A percentile compares a stretch with the other conserved stretches of the same genome.
Evolutionary conservation across 1,139 yeast genomes (phyloP).

Genomic region (Zhuliangozyma parablackwelliae): DNA sequence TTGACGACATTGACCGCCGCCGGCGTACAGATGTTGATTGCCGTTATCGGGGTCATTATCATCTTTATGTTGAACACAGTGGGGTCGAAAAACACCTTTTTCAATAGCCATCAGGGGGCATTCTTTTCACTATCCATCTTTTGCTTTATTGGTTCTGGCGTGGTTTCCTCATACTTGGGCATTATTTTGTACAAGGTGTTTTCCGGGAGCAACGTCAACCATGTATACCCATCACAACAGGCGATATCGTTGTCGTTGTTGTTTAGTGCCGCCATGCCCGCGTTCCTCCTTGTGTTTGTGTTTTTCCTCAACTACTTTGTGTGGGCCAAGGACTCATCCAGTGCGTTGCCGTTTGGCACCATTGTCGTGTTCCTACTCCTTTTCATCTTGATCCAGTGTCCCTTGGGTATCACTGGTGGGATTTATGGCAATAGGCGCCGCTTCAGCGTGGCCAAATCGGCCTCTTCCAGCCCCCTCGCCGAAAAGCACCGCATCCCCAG

Average conservation of each 20-base stretch:
- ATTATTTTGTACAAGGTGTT: conserved; percentile 56
- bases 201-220: conserved; percentile 30
- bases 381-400: conserved; percentile 65
- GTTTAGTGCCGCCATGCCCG: conserved; percentile 63
- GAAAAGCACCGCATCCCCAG: neutral
- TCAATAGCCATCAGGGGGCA: conserved; percentile 62
- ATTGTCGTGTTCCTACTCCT: conserved; percentile 52
- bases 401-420: conserved; percentile 74
- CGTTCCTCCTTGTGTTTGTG: conserved; percentile 48
- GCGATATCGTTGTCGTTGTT: conserved; percentile 36
- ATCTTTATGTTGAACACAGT: conserved; percentile 51
- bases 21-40: conserved; percentile 69
- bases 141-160: conserved; percentile 65
- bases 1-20: conserved; percentile 62
- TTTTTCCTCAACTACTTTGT: conserved; percentile 61
- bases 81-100: conserved; percentile 22
- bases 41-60: conserved; percentile 56
- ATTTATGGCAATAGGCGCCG: conserved; percentile 44
- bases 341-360: conserved; percentile 75
- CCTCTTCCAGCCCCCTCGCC: neutral
- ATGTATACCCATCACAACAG: conserved; percentile 17
- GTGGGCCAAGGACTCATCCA: conserved; percentile 74
- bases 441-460: conserved; percentile 13
- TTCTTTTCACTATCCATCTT: conserved; percentile 57
- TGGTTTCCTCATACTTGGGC: conserved; percentile 69